Evolutionary conservation across 495 filamentous ascomycete species (phyloP).

Genomic region (Hypomontagnella submonticulosa): DNA sequence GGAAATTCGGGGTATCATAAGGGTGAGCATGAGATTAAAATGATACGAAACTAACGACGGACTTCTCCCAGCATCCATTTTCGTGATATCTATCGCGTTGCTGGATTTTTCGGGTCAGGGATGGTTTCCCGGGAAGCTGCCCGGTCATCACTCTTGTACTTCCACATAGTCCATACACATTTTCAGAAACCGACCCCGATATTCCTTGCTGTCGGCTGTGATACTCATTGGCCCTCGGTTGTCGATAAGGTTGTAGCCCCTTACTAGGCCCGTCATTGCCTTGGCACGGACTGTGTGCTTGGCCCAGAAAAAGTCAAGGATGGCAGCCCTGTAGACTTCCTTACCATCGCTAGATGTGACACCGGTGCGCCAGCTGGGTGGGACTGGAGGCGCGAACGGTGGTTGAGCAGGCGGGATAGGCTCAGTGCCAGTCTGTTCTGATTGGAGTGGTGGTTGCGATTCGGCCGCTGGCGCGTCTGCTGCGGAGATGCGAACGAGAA

Average conservation of each 20-base stretch:
- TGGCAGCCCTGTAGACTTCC: slow-evolving; percentile 69
- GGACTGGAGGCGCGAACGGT: slow-evolving; percentile 47
- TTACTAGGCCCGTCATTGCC: slow-evolving; percentile 70
- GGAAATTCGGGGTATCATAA: too few species aligned
- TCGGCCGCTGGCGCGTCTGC: slow-evolving; percentile 28
- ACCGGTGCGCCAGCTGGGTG: slow-evolving; percentile 66
- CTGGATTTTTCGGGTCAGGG: neutral
- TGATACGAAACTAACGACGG: too few species aligned
- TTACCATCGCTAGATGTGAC: slow-evolving; percentile 67
- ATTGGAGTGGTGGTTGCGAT: slow-evolving; percentile 37
- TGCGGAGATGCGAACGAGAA: slow-evolving; percentile 66
- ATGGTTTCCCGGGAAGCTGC: neutral
- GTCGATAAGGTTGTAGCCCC: slow-evolving; percentile 68
- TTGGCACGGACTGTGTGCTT: slow-evolving; percentile 71
- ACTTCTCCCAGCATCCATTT: neutral
- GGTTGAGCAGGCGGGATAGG: slow-evolving; percentile 34
- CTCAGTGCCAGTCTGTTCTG: slow-evolving; percentile 16
- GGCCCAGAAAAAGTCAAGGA: slow-evolving; percentile 79
- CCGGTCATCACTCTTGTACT: slow-evolving; percentile 48
- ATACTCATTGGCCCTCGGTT: slow-evolving; percentile 74
- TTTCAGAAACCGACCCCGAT: slow-evolving; percentile 69
- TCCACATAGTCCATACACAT: slow-evolving; percentile 70
- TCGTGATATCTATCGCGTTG: neutral
- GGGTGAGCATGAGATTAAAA: too few species aligned
- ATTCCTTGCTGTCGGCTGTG: slow-evolving; percentile 73